These are phyloP conservation scores for Colletotrichum lindemuthianum DNA, from an alignment of 2,329 filamentous ascomycete species.

Conservation along the genomic window DNA sequence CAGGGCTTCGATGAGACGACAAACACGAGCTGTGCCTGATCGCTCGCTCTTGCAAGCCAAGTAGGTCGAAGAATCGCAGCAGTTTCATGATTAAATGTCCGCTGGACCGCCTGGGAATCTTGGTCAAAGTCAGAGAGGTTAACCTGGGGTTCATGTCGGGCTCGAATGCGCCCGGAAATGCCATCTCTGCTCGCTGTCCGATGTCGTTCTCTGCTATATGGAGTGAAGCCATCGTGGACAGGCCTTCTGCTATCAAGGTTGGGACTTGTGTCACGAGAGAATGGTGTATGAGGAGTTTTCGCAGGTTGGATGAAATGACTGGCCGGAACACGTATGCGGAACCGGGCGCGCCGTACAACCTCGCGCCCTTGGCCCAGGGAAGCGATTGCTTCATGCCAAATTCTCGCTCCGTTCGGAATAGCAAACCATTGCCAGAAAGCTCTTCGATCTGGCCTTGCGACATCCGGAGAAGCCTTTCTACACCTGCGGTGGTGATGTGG, in stretches of 20 bases:
- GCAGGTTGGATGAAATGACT: slow-evolving; percentile 62
- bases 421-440: slow-evolving; percentile 58
- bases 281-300: slow-evolving; percentile 65
- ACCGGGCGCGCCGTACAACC: slow-evolving; percentile 56
- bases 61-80: slow-evolving; percentile 56
- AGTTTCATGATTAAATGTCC: slow-evolving; percentile 62
- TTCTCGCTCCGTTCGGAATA: slow-evolving; percentile 39
- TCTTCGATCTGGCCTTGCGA: slow-evolving; percentile 60
- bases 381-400: slow-evolving; percentile 19
- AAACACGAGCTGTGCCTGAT: slow-evolving; percentile 47
- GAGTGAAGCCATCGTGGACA: slow-evolving; percentile 48
- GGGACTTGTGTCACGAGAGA: slow-evolving; percentile 67
- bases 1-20: slow-evolving; percentile 49
- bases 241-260: slow-evolving; percentile 51
- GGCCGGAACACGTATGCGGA: slow-evolving; percentile 61
- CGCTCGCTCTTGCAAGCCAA: slow-evolving; percentile 59
- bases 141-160: slow-evolving; percentile 69
- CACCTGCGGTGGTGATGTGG: slow-evolving; percentile 53
- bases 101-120: slow-evolving; percentile 63
- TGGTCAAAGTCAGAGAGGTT: slow-evolving; percentile 61
- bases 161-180: slow-evolving; percentile 58
- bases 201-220: slow-evolving; percentile 58
- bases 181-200: slow-evolving; percentile 52
- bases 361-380: slow-evolving; percentile 44
- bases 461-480: slow-evolving; percentile 54